Evolutionary conservation across 129 eudicot genomes (phyloP).

Genomic region (Chrysanthemum makinoi): DNA sequence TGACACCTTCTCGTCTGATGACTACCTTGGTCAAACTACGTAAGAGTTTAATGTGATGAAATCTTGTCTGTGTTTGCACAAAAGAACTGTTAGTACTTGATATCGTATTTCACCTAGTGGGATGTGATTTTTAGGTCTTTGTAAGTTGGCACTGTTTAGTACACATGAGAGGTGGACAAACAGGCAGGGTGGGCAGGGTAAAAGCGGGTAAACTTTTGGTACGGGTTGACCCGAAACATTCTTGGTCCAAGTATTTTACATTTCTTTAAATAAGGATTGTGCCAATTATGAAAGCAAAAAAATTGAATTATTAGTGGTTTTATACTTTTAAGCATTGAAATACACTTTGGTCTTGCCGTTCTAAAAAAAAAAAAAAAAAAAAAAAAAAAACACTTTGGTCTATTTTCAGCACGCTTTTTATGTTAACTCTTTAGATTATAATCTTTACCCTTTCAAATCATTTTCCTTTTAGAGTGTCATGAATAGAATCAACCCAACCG

Average conservation of each 20-base stretch:
- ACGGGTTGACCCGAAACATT: neutral
- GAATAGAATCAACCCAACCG: neutral
- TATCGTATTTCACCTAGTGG: neutral
- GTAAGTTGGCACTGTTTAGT: neutral
- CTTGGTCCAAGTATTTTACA: no score
- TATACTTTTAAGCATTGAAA: neutral
- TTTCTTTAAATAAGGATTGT: neutral
- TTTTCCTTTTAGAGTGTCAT: neutral
- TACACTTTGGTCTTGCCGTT: no score
- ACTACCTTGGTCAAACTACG: conserved; percentile 69
- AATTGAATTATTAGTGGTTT: no score
- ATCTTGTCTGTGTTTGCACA: neutral
- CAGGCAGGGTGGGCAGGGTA: neutral
- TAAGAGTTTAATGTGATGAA: conserved; percentile 24
- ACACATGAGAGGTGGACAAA: no score
- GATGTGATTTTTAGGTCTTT: neutral
- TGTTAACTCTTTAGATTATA: neutral
- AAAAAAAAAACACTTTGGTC: neutral
- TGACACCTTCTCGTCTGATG: conserved; percentile 71
- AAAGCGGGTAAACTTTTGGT: neutral
- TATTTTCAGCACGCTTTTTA: neutral
- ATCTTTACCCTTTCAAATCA: neutral
- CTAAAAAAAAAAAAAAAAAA: no score
- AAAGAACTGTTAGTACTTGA: neutral
- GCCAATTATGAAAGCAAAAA: neutral